Evolutionary conservation across 176 grass and related monocot species (phyloP).

Genomic region (Canna indica): DNA sequence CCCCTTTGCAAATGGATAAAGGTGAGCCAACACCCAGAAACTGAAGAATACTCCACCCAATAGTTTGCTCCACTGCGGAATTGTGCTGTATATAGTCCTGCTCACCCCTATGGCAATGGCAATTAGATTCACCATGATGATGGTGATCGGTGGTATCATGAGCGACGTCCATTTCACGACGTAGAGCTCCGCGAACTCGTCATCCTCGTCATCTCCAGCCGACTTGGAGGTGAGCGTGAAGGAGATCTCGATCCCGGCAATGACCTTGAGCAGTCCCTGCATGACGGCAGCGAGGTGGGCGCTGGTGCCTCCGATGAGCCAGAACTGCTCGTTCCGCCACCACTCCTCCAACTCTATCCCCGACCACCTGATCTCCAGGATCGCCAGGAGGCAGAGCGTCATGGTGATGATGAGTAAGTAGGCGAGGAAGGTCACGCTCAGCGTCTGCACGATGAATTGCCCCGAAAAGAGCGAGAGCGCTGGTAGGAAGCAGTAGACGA

Average conservation of each 20-base stretch:
- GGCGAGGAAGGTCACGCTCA: slow-evolving; percentile 75
- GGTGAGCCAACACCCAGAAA: slow-evolving; percentile 93
- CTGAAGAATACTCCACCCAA: slow-evolving; percentile 95
- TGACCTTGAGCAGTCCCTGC: slow-evolving; percentile 85
- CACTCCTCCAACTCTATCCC: slow-evolving; percentile 92
- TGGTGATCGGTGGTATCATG: slow-evolving; percentile 82
- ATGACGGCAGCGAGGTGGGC: slow-evolving; percentile 84
- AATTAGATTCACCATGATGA: slow-evolving; percentile 96
- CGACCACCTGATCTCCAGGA: slow-evolving; percentile 96
- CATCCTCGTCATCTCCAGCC: slow-evolving; percentile 56
- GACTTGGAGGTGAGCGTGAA: slow-evolving; percentile 95
- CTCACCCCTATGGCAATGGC: slow-evolving; percentile 90
- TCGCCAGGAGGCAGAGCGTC: slow-evolving; percentile 74
- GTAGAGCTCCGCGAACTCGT: slow-evolving; percentile 84
- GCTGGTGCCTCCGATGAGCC: slow-evolving; percentile 93
- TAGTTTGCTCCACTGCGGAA: slow-evolving; percentile 97
- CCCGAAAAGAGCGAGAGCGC: slow-evolving; percentile 97
- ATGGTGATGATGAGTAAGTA: slow-evolving; percentile 85
- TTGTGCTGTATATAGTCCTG: slow-evolving; percentile 78
- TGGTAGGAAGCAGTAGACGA: slow-evolving; percentile 95
- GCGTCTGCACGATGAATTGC: slow-evolving; percentile 92
- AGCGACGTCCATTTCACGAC: slow-evolving; percentile 84
- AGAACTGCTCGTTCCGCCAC: slow-evolving; percentile 98
- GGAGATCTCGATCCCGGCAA: slow-evolving; percentile 89
- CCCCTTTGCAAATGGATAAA: slow-evolving; percentile 95